These are phyloP conservation scores for Clarireedia homoeocarpa DNA, from an alignment of 2,329 filamentous ascomycete genomes.

Conservation along the genomic window DNA sequence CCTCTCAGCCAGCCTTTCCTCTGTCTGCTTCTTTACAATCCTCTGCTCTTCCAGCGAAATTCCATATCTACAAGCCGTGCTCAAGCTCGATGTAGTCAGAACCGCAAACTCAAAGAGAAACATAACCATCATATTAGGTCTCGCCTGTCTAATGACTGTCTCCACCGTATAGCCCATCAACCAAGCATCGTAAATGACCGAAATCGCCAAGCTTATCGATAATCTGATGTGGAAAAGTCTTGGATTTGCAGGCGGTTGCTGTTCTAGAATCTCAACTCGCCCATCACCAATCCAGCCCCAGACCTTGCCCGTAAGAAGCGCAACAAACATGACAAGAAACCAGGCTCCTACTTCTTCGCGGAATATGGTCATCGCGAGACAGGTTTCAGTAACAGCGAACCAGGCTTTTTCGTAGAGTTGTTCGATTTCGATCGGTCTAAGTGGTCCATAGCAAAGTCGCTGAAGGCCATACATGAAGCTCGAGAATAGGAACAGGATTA, in stretches of 20 bases:
- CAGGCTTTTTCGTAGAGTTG: conserved; percentile 96
- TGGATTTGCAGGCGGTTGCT: conserved; percentile 86
- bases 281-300: conserved; percentile 99
- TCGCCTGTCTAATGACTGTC: conserved; percentile 76
- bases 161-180: conserved; percentile 76
- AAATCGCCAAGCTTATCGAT: conserved; percentile 68
- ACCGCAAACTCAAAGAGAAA: conserved; percentile 97
- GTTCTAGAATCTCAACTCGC: conserved; percentile 86
- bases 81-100: conserved; percentile 68
- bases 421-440: conserved; percentile 91
- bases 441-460: conserved; percentile 78
- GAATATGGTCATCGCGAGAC: conserved; percentile 97
- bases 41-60: conserved; percentile 71
- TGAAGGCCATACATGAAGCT: conserved; percentile 81
- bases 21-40: conserved; percentile 68
- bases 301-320: conserved; percentile 85
- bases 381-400: conserved; percentile 96
- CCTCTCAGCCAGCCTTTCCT: conserved; percentile 57
- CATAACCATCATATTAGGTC: conserved; percentile 99
- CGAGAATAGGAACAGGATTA: conserved; percentile 73
- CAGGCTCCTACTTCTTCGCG: conserved; percentile 88
- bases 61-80: conserved; percentile 70
- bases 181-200: conserved; percentile 69
- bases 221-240: conserved; percentile 80
- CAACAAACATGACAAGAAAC: conserved; percentile 95